Evolutionary conservation across 2,329 filamentous ascomycete species (phyloP).

Genomic region (Sordariomycetes sp.): DNA sequence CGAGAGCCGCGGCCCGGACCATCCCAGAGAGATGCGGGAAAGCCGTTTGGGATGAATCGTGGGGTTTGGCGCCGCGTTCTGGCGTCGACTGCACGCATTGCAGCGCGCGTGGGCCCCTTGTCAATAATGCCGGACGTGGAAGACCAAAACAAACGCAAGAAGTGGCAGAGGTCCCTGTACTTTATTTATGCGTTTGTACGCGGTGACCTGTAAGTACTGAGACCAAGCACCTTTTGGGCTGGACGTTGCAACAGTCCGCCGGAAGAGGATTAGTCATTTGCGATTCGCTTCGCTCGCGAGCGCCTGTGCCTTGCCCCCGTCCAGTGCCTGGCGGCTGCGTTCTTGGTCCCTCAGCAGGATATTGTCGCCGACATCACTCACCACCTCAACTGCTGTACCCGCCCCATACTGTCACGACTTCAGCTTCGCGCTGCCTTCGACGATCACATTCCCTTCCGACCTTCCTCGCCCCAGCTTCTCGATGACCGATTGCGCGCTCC

Average conservation of each 20-base stretch:
- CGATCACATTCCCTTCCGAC: neutral
- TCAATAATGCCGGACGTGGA: neutral
- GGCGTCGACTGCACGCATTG: neutral
- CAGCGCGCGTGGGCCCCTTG: neutral
- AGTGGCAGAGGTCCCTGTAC: neutral
- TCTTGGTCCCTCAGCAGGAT: neutral
- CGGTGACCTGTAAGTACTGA: neutral
- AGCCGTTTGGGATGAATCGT: too few relatives aligned
- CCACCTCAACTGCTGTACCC: neutral
- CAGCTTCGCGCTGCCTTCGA: neutral
- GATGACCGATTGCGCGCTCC: neutral
- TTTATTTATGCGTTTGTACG: neutral
- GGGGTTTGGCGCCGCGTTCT: neutral
- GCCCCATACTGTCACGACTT: neutral
- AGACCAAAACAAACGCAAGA: neutral
- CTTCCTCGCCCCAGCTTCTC: neutral
- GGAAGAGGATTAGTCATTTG: neutral
- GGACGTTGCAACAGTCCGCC: neutral
- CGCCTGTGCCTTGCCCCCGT: neutral
- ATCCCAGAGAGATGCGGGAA: too few relatives aligned
- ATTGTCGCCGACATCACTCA: neutral
- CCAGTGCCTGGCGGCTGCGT: neutral
- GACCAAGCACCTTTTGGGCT: neutral
- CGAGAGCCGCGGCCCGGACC: too few relatives aligned
- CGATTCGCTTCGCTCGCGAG: neutral